Conservation (phyloP, 768 basidiomycete species). For the Lenzites betulinus region DNA sequence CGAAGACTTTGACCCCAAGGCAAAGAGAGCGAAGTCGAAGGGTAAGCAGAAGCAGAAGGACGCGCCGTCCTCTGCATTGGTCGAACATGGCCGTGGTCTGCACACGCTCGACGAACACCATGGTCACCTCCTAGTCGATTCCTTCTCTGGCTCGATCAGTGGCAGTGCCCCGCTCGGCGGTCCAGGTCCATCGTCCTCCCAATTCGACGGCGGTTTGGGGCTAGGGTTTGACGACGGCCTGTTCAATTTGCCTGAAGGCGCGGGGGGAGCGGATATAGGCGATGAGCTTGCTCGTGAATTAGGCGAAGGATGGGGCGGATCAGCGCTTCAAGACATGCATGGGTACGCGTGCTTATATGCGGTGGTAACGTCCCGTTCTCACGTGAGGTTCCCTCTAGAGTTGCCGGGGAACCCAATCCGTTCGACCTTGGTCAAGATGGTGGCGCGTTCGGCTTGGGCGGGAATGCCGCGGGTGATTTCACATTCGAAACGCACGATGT, state of each 20-base stretch:
- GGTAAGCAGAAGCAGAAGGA: slow-evolving; percentile 30
- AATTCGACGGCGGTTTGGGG: slow-evolving; percentile 42
- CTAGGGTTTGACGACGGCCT: slow-evolving; percentile 51
- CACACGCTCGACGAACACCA: slow-evolving; percentile 75
- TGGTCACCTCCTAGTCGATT: slow-evolving; percentile 64
- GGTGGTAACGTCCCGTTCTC: neutral
- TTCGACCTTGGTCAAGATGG: neutral
- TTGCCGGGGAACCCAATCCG: slow-evolving; percentile 26
- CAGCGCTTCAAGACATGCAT: neutral
- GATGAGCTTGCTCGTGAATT: slow-evolving; percentile 78
- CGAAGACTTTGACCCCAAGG: slow-evolving; percentile 51
- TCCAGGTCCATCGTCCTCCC: slow-evolving; percentile 55
- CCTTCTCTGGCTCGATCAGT: slow-evolving; percentile 63
- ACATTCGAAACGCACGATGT: slow-evolving; percentile 16
- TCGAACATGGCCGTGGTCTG: slow-evolving; percentile 18
- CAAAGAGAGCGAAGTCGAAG: slow-evolving; percentile 22
- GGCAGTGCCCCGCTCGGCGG: slow-evolving; percentile 35
- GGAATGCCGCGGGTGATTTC: slow-evolving; percentile 11
- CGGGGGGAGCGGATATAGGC: slow-evolving; percentile 63
- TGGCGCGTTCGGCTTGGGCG: neutral
- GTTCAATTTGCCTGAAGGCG: slow-evolving; percentile 51
- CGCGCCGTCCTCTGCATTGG: slow-evolving; percentile 29
- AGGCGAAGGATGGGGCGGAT: slow-evolving; percentile 65
- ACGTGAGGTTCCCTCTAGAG: neutral
- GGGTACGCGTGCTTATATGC: neutral